phyloP scores from a whole-genome alignment of 192 early-diverging fungal genomes.

The Ambispora gerdemannii region DNA sequence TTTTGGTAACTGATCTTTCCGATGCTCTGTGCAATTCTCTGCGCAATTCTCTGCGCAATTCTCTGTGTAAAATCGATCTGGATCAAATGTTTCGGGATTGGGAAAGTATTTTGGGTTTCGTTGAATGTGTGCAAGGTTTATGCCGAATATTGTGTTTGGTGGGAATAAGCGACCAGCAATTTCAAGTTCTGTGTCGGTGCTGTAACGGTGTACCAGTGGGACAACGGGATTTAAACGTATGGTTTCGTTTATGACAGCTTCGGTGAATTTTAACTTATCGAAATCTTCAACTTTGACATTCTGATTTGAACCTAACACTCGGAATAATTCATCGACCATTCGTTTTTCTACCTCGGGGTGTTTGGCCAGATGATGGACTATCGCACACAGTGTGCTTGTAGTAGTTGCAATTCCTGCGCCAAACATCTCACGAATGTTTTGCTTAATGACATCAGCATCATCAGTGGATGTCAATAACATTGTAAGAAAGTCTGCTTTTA shows the following conservation, averaged over 20 bases:
- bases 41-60: too few species aligned
- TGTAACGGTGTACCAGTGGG: slow-evolving; percentile 36
- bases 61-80: slow-evolving; percentile 28
- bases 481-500: slow-evolving; percentile 23
- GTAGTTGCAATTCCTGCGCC: slow-evolving; percentile 24
- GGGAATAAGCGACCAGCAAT: slow-evolving; percentile 39
- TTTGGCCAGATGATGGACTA: slow-evolving; percentile 4
- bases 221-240: slow-evolving; percentile 51
- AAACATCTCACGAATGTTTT: slow-evolving; percentile 30
- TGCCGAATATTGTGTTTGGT: slow-evolving; percentile 39
- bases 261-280: slow-evolving; percentile 48
- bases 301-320: not conserved
- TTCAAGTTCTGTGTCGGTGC: slow-evolving; percentile 35
- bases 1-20: slow-evolving; percentile 5
- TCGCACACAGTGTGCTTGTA: slow-evolving; percentile 10
- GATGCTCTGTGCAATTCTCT: too few species aligned
- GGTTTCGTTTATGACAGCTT: slow-evolving; percentile 56
- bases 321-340: slow-evolving; percentile 19
- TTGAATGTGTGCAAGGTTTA: slow-evolving; percentile 41
- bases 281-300: slow-evolving; percentile 42
- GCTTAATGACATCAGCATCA: slow-evolving; percentile 26
- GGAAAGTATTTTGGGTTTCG: slow-evolving; percentile 35
- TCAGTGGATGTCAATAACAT: slow-evolving; percentile 17
- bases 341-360: slow-evolving; percentile 26
- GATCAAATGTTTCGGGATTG: slow-evolving; percentile 10